Evolutionary conservation across 2,329 filamentous ascomycete species (phyloP).

Genomic region (Venturia oleaginea): DNA sequence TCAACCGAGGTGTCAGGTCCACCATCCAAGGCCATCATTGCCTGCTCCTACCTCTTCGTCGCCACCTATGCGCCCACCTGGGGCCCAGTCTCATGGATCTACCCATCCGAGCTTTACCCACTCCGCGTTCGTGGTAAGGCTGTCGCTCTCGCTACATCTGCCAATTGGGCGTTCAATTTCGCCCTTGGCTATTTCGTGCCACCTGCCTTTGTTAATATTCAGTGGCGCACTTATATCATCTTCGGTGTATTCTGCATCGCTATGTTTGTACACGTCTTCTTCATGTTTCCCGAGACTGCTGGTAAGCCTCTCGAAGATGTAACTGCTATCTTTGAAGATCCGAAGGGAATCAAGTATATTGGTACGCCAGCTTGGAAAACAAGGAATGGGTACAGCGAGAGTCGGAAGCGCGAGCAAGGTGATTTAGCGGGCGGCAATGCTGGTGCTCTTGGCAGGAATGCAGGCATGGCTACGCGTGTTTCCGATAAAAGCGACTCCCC

Average conservation of each 20-base stretch:
- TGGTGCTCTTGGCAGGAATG: not conserved
- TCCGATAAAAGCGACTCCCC: not conserved
- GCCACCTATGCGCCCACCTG: conserved; percentile 58
- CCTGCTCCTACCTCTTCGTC: conserved; percentile 65
- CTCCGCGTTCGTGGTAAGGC: conserved; percentile 55
- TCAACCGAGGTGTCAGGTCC: conserved; percentile 31
- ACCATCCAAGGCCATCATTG: conserved; percentile 45
- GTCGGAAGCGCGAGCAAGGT: not conserved
- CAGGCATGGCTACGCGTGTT: not conserved
- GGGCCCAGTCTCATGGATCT: conserved; percentile 50
- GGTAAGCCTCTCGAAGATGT: conserved; percentile 71
- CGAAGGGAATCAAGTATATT: conserved; percentile 31
- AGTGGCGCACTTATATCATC: conserved; percentile 59
- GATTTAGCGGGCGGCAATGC: not conserved
- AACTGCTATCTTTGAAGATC: conserved; percentile 56
- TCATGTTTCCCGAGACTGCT: conserved; percentile 55
- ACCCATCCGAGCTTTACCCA: conserved; percentile 54
- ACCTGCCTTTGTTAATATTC: conserved; percentile 48
- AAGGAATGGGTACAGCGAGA: not conserved
- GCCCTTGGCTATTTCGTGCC: conserved; percentile 51
- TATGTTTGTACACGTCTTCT: conserved; percentile 45
- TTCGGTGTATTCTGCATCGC: conserved; percentile 64
- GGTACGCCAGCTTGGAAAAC: conserved; percentile 51
- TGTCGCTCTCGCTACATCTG: conserved; percentile 50
- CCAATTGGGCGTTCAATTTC: conserved; percentile 54